A percentile compares a stretch with the other conserved stretches of the same genome.
phyloP scores from a whole-genome alignment of 192 early-diverging fungal species.

The Gigaspora rosea region DNA sequence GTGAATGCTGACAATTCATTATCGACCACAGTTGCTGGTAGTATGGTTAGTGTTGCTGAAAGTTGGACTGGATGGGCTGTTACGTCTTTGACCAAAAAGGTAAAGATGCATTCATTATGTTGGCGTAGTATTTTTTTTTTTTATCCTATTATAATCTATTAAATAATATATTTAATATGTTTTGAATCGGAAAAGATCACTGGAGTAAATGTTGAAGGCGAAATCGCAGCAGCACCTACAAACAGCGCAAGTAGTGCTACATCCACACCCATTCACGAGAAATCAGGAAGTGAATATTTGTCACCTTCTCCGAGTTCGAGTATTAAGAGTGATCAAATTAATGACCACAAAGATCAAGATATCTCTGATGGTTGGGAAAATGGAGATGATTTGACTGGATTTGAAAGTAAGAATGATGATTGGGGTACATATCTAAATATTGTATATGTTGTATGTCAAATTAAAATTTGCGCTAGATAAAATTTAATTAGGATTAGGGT shows the following conservation, averaged over 20 bases:
- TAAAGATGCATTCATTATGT: conserved; percentile 35
- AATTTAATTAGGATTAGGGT: no score
- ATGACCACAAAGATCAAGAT: not conserved
- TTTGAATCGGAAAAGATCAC: conserved; percentile 36
- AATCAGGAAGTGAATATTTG: no score
- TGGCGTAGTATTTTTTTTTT: no score
- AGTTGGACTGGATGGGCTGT: conserved; percentile 92
- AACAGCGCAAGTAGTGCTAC: no score
- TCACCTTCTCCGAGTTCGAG: no score
- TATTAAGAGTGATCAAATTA: not conserved
- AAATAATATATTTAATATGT: conserved; percentile 15
- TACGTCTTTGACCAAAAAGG: conserved; percentile 68
- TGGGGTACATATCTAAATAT: not conserved
- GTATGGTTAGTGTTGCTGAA: conserved; percentile 50
- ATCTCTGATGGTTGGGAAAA: conserved; percentile 42
- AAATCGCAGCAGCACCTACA: not conserved
- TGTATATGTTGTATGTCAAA: not conserved
- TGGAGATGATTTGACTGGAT: conserved; percentile 37
- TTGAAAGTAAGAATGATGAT: conserved; percentile 24
- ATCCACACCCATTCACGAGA: no score
- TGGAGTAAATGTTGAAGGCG: conserved; percentile 40
- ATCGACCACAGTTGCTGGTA: conserved; percentile 28
- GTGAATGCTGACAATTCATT: conserved; percentile 33
- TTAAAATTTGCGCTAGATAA: no score
- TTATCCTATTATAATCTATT: conserved; percentile 8